phyloP scores from a whole-genome alignment of 345 rosid genomes.

The Sonneratia alba region DNA sequence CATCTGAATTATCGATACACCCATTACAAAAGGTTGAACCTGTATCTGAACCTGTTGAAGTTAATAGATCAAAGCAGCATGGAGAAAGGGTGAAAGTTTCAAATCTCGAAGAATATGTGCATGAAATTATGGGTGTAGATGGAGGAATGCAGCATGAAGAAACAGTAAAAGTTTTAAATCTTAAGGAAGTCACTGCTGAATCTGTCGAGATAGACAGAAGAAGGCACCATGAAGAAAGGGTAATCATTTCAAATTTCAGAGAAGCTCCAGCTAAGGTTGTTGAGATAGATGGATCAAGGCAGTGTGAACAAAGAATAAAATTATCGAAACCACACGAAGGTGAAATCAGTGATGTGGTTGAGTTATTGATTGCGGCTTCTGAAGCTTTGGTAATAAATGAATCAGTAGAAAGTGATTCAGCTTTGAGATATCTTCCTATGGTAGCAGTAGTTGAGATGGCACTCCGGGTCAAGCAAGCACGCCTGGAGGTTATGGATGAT shows the following conservation, averaged over 20 bases:
- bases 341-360: slow-evolving; percentile 38
- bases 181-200: slow-evolving; percentile 6
- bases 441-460: slow-evolving; percentile 48
- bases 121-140: background rate
- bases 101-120: background rate
- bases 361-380: slow-evolving; percentile 58
- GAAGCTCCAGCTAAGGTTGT: slow-evolving; percentile 8
- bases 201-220: slow-evolving; percentile 4
- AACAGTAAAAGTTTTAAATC: background rate
- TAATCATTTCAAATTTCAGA: slow-evolving; percentile 13
- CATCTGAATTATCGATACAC: slow-evolving; percentile 7
- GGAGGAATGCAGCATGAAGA: background rate
- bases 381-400: slow-evolving; percentile 58
- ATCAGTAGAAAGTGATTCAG: slow-evolving; percentile 26
- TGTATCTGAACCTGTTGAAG: background rate
- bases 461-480: slow-evolving; percentile 49
- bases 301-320: slow-evolving; percentile 13
- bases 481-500: slow-evolving; percentile 28
- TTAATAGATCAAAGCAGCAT: background rate
- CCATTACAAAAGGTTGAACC: background rate
- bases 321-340: slow-evolving; percentile 14
- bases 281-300: slow-evolving; percentile 6
- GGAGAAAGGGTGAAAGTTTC: background rate
- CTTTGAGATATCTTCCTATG: slow-evolving; percentile 21
- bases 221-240: slow-evolving; percentile 13